A percentile compares a stretch with the other conserved stretches of the same genome.
Conservation (phyloP, 1,284 basidiomycete species). For the Trichosporon sp. region DNA sequence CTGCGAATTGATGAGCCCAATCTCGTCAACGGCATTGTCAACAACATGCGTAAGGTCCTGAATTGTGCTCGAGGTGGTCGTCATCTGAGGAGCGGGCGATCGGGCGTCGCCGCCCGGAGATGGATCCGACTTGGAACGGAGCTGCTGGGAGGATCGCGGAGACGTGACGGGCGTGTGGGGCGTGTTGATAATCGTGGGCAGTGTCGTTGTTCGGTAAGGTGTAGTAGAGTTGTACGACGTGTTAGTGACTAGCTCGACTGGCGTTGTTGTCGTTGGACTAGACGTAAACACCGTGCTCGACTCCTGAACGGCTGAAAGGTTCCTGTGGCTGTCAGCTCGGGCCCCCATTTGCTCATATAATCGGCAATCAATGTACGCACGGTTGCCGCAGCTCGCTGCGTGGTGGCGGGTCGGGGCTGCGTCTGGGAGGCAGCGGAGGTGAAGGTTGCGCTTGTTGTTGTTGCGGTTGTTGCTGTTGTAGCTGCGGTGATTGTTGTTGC, state of each 20-base stretch:
- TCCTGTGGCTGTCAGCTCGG: neutral
- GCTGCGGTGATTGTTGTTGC: too few species aligned
- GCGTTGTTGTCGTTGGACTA: neutral
- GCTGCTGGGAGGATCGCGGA: neutral
- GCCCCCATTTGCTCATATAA: neutral
- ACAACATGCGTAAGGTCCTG: constrained; percentile 45
- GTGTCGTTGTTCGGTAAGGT: constrained; percentile 22
- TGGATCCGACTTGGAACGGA: neutral
- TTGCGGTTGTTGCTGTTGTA: constrained; percentile 6
- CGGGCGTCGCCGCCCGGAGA: neutral
- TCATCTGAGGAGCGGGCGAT: neutral
- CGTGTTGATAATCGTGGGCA: constrained; percentile 35
- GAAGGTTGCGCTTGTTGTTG: neutral
- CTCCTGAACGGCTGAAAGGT: neutral
- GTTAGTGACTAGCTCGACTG: neutral
- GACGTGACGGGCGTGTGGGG: constrained; percentile 16
- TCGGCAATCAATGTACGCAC: constrained; percentile 24
- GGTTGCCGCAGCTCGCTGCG: constrained; percentile 31
- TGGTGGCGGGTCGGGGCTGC: constrained; percentile 43
- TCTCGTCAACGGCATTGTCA: constrained; percentile 46
- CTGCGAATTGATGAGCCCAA: constrained; percentile 36
- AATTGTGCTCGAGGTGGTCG: constrained; percentile 25
- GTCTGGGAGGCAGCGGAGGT: neutral
- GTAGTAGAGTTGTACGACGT: neutral
- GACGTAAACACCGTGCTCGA: neutral